Conservation (phyloP, 148 eudicot genomes). For the Limonium bicolor region DNA sequence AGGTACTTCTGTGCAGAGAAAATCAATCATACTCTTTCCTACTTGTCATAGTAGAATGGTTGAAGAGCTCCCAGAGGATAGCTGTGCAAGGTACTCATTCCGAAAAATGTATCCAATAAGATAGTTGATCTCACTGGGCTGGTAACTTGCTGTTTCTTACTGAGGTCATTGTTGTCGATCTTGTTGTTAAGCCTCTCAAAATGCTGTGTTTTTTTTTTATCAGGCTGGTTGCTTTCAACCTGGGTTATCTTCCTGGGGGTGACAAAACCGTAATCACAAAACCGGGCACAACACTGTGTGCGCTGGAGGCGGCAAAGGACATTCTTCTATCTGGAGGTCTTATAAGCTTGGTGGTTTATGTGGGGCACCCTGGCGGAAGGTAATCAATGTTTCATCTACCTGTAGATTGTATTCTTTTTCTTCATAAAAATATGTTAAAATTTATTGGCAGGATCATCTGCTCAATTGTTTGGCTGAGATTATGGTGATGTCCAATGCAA, state of each 20-base stretch:
- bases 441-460: neutral
- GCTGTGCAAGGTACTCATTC: constrained; percentile 41
- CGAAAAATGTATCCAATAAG: neutral
- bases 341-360: constrained; percentile 62
- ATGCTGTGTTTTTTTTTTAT: neutral
- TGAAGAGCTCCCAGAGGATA: constrained; percentile 45
- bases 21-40: constrained; percentile 43
- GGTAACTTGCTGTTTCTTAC: neutral
- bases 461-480: too few species aligned
- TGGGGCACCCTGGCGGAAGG: constrained; percentile 97
- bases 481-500: too few species aligned
- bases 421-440: neutral
- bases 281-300: constrained; percentile 52
- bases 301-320: constrained; percentile 60
- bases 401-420: neutral
- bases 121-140: neutral
- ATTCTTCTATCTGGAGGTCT: constrained; percentile 59
- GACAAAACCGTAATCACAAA: constrained; percentile 55
- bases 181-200: too few species aligned
- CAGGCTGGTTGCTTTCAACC: constrained; percentile 95
- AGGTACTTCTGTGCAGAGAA: constrained; percentile 57
- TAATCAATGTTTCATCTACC: constrained; percentile 11
- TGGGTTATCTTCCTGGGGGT: constrained; percentile 96
- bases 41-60: constrained; percentile 78
- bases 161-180: too few species aligned